phyloP scores from a whole-genome alignment of 1,284 basidiomycete species.

The Tilletia walkeri region DNA sequence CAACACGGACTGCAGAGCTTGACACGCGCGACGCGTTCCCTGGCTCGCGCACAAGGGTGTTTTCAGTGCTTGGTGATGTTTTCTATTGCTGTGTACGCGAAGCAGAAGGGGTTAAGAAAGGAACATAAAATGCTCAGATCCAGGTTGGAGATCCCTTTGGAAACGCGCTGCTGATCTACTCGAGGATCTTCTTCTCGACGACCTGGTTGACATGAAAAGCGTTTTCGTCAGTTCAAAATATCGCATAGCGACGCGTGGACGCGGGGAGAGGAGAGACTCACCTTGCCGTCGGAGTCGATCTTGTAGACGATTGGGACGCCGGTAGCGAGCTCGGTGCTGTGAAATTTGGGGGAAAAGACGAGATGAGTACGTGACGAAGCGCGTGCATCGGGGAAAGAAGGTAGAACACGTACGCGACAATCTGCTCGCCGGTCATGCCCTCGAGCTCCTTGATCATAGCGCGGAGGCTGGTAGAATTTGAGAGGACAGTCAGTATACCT shows the following conservation, averaged over 20 bases:
- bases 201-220: conserved; percentile 19
- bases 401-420: conserved; percentile 17
- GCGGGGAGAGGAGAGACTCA: background rate
- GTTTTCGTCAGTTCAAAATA: background rate
- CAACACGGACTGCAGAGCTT: no score
- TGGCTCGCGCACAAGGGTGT: no score
- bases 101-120: background rate
- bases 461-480: conserved; percentile 29
- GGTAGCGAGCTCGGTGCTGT: conserved; percentile 55
- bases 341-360: background rate
- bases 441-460: conserved; percentile 59
- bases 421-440: conserved; percentile 25
- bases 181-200: conserved; percentile 51
- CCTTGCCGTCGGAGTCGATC: conserved; percentile 54
- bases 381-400: no score
- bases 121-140: no score
- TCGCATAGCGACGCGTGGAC: background rate
- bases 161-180: conserved; percentile 23
- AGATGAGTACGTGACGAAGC: background rate
- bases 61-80: background rate
- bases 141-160: background rate
- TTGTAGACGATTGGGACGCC: conserved; percentile 59
- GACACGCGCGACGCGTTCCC: no score
- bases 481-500: background rate
- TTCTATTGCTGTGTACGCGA: background rate